Evolutionary conservation across 2,329 filamentous ascomycete species (phyloP).

Genomic region (Epichloe elymi): DNA sequence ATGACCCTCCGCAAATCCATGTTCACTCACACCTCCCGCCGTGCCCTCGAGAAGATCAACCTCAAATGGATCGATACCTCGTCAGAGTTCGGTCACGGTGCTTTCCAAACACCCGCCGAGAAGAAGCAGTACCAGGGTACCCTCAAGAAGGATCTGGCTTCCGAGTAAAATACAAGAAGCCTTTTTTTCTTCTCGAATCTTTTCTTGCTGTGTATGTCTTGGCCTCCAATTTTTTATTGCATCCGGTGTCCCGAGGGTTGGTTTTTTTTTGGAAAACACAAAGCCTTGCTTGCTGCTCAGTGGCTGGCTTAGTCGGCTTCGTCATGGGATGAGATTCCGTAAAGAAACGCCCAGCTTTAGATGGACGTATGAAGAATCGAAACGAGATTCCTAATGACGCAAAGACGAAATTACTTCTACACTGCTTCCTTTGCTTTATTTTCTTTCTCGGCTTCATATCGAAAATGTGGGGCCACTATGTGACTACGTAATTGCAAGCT

Average conservation of each 20-base stretch:
- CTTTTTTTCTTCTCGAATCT: slow-evolving; percentile 26
- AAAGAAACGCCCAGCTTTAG: slow-evolving; percentile 20
- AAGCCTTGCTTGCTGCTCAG: slow-evolving; percentile 18
- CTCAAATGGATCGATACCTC: slow-evolving; percentile 99
- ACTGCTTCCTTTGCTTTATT: neutral
- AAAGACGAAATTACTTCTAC: neutral
- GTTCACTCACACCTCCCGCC: slow-evolving; percentile 91
- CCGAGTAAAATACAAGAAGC: slow-evolving; percentile 25
- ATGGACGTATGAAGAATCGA: slow-evolving; percentile 17
- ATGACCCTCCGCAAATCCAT: slow-evolving; percentile 98
- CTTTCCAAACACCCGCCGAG: slow-evolving; percentile 96
- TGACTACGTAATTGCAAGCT: no score
- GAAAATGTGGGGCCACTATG: no score
- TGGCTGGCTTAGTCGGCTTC: slow-evolving; percentile 19
- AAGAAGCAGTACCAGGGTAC: slow-evolving; percentile 97
- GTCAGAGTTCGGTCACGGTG: slow-evolving; percentile 99
- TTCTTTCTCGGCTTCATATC: no score
- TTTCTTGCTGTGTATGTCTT: slow-evolving; percentile 13
- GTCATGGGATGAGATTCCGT: slow-evolving; percentile 21
- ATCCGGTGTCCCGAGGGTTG: slow-evolving; percentile 38
- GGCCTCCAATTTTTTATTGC: slow-evolving; percentile 29
- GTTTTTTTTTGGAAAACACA: neutral
- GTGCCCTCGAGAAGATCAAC: slow-evolving; percentile 95
- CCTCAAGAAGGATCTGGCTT: slow-evolving; percentile 88
- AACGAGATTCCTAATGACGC: slow-evolving; percentile 7